Conservation (phyloP, 352 stramenopile genomes). For the Phytophthora palmivora region DNA sequence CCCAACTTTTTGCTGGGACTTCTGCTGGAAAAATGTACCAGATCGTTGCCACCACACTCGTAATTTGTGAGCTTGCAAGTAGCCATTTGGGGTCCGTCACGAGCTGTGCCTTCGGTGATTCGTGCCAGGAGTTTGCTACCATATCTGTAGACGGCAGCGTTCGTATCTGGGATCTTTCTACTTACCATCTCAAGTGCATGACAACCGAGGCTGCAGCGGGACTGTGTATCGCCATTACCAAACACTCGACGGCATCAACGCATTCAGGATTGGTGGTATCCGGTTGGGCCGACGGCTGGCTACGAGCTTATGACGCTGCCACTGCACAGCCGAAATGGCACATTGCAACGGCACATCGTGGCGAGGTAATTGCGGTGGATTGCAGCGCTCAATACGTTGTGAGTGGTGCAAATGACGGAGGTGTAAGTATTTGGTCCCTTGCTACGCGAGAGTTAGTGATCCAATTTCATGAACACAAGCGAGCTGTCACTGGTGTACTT, state of each 20-base stretch:
- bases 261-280: slow-evolving; percentile 51
- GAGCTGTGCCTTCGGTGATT: slow-evolving; percentile 64
- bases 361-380: slow-evolving; percentile 76
- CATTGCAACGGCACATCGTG: slow-evolving; percentile 88
- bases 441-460: slow-evolving; percentile 88
- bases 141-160: slow-evolving; percentile 77
- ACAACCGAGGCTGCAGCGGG: slow-evolving; percentile 63
- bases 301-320: slow-evolving; percentile 64
- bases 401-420: slow-evolving; percentile 84
- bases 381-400: slow-evolving; percentile 79
- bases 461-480: slow-evolving; percentile 92
- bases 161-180: slow-evolving; percentile 73
- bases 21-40: slow-evolving; percentile 81
- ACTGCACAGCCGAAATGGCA: slow-evolving; percentile 80
- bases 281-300: slow-evolving; percentile 77
- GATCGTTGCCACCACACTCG: slow-evolving; percentile 57
- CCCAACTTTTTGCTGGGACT: slow-evolving; percentile 70
- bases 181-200: slow-evolving; percentile 73
- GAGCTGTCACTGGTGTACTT: slow-evolving; percentile 77
- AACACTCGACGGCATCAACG: slow-evolving; percentile 11
- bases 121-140: slow-evolving; percentile 70
- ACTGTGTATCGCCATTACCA: slow-evolving; percentile 54
- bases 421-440: slow-evolving; percentile 90
- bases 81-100: slow-evolving; percentile 77
- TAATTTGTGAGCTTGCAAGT: slow-evolving; percentile 59